phyloP scores from a whole-genome alignment of 2,329 filamentous ascomycete genomes.

The Phaeosphaeria sp. region DNA sequence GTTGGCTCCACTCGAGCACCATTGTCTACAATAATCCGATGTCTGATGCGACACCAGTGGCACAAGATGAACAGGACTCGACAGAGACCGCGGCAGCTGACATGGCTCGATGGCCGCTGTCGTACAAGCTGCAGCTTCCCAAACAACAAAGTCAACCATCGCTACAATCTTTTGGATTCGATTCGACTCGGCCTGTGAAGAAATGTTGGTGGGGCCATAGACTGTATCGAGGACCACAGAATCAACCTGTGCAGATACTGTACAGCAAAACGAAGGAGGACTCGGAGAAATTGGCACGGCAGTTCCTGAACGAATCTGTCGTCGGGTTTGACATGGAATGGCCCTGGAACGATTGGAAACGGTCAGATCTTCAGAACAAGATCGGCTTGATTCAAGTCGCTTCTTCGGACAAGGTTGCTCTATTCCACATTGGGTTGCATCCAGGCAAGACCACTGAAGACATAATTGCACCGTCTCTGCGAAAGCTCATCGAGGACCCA shows the following conservation, averaged over 20 bases:
- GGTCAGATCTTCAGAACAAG: slow-evolving; percentile 66
- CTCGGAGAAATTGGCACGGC: slow-evolving; percentile 69
- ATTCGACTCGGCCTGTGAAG: slow-evolving; percentile 5
- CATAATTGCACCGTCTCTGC: slow-evolving; percentile 74
- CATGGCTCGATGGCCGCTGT: slow-evolving; percentile 25
- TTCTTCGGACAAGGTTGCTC: slow-evolving; percentile 74
- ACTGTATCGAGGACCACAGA: slow-evolving; percentile 66
- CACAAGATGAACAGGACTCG: neutral
- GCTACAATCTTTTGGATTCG: slow-evolving; percentile 10
- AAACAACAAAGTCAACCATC: slow-evolving; percentile 10
- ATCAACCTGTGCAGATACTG: slow-evolving; percentile 70
- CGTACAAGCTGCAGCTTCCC: slow-evolving; percentile 23
- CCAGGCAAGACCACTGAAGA: slow-evolving; percentile 53
- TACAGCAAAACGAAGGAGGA: slow-evolving; percentile 75
- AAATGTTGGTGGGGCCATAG: slow-evolving; percentile 69
- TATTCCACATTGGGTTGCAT: slow-evolving; percentile 79
- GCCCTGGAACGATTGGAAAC: slow-evolving; percentile 60
- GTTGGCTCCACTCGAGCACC: neutral
- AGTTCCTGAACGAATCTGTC: slow-evolving; percentile 73
- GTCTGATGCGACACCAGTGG: neutral
- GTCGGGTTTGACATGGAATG: slow-evolving; percentile 94
- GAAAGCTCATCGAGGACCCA: slow-evolving; percentile 73
- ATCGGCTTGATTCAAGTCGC: slow-evolving; percentile 86
- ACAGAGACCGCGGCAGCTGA: neutral
- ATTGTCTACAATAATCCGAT: neutral